Conservation (phyloP, 2,329 filamentous ascomycete species). For the Metarhizium anisopliae region DNA sequence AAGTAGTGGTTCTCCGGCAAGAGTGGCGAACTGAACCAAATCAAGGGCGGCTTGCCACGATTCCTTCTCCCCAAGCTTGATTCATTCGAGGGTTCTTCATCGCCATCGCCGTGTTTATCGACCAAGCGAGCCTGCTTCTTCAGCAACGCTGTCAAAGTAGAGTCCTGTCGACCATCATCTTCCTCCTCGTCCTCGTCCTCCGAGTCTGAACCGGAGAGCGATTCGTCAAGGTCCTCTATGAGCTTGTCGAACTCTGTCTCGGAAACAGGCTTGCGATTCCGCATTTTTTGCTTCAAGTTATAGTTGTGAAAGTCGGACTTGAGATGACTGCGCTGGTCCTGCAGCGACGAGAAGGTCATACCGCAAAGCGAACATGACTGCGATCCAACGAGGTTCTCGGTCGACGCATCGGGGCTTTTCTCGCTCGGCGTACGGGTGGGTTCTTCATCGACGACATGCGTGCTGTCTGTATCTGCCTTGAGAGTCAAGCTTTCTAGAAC, state of each 20-base stretch:
- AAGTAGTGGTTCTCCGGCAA: slow-evolving; percentile 73
- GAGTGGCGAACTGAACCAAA: slow-evolving; percentile 76
- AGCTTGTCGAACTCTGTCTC: slow-evolving; percentile 83
- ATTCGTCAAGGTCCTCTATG: slow-evolving; percentile 80
- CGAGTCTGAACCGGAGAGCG: slow-evolving; percentile 78
- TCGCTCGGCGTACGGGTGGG: slow-evolving; percentile 15
- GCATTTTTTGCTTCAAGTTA: slow-evolving; percentile 86
- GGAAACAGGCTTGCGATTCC: slow-evolving; percentile 60
- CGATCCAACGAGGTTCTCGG: slow-evolving; percentile 42
- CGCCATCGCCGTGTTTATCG: slow-evolving; percentile 36
- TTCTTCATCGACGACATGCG: slow-evolving; percentile 12
- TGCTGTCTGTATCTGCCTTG: slow-evolving; percentile 23
- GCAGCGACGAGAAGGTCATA: slow-evolving; percentile 59
- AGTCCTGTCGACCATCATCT: slow-evolving; percentile 49
- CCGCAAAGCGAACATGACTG: slow-evolving; percentile 77
- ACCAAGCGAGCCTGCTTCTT: slow-evolving; percentile 75
- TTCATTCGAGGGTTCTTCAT: slow-evolving; percentile 35
- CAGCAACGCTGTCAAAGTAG: slow-evolving; percentile 64
- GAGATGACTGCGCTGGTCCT: slow-evolving; percentile 78
- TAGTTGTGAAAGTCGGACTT: slow-evolving; percentile 89
- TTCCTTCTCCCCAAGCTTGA: slow-evolving; percentile 35
- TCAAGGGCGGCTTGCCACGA: slow-evolving; percentile 60
- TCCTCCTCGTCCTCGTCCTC: slow-evolving; percentile 59
- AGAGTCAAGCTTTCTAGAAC: slow-evolving; percentile 59
- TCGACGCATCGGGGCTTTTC: slow-evolving; percentile 14